Evolutionary conservation across 495 filamentous ascomycete genomes (phyloP).

Genomic region (Aspergillus ellipticus): DNA sequence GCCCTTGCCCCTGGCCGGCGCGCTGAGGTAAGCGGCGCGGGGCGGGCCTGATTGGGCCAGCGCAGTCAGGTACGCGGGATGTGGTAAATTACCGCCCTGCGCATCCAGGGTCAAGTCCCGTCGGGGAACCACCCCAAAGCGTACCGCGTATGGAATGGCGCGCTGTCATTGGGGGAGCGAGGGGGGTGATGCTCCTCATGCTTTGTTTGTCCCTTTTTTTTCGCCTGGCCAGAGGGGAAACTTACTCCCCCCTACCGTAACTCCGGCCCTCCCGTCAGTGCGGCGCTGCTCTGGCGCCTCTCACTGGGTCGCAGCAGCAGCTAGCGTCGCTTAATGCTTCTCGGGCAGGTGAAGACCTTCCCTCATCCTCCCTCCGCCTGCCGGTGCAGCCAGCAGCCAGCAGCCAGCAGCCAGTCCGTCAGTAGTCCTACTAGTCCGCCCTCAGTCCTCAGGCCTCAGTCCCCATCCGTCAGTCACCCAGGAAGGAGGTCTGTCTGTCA

Average conservation of each 20-base stretch:
- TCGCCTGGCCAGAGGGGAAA: background rate
- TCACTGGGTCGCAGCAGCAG: too few species aligned
- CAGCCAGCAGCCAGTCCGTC: background rate
- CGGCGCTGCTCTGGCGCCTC: too few species aligned
- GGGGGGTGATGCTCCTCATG: background rate
- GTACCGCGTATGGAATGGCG: background rate
- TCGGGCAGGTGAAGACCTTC: background rate
- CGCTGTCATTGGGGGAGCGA: conserved; percentile 1
- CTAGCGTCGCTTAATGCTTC: background rate
- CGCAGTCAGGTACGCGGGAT: conserved; percentile 11
- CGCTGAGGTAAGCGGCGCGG: conserved; percentile 4
- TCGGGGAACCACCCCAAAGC: conserved; percentile 7
- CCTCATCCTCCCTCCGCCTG: background rate
- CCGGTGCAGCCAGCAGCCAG: too few species aligned
- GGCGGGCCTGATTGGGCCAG: conserved; percentile 8
- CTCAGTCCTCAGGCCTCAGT: too few species aligned
- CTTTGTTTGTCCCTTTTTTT: background rate
- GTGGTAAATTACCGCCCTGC: conserved; percentile 16
- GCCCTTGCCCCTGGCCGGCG: background rate
- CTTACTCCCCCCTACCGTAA: background rate
- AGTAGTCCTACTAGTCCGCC: too few species aligned
- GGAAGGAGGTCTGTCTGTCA: background rate
- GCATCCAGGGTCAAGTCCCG: conserved; percentile 16
- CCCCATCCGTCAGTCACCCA: too few species aligned
- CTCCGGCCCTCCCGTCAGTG: background rate